Evolutionary conservation across 2,329 filamentous ascomycete genomes (phyloP).

Genomic region (Aspergillus sp.): DNA sequence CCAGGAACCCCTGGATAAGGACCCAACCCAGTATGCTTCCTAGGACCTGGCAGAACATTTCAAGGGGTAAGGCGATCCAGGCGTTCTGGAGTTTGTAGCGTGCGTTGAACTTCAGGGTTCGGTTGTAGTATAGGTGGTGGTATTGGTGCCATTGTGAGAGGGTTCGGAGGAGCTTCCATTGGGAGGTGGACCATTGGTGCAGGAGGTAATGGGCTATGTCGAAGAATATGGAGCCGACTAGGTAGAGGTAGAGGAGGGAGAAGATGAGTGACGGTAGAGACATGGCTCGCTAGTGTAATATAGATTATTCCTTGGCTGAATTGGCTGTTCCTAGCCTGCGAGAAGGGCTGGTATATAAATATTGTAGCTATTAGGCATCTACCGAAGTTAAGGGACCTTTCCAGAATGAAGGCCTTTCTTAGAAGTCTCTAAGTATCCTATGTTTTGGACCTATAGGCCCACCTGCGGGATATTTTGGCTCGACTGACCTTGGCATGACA

Average conservation of each 20-base stretch:
- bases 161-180: conserved; percentile 11
- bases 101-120: conserved; percentile 14
- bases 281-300: not conserved
- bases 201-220: conserved; percentile 17
- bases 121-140: conserved; percentile 23
- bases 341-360: not conserved
- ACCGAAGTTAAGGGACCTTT: no score
- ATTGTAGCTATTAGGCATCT: not conserved
- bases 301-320: not conserved
- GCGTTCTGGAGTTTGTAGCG: conserved; percentile 15
- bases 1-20: not conserved
- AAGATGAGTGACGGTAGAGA: conserved; percentile 3
- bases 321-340: not conserved
- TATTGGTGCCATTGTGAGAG: conserved; percentile 18
- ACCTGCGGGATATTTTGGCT: not conserved
- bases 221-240: conserved; percentile 19
- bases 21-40: conserved; percentile 13
- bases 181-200: conserved; percentile 16
- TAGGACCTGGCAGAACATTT: conserved; percentile 9
- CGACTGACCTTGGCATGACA: not conserved
- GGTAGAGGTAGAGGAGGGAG: conserved; percentile 13
- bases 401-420: no score
- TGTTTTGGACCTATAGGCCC: not conserved
- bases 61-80: conserved; percentile 18
- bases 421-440: no score